Evolutionary conservation across 306 rosid genomes (phyloP).

Genomic region (Quercus variabilis): DNA sequence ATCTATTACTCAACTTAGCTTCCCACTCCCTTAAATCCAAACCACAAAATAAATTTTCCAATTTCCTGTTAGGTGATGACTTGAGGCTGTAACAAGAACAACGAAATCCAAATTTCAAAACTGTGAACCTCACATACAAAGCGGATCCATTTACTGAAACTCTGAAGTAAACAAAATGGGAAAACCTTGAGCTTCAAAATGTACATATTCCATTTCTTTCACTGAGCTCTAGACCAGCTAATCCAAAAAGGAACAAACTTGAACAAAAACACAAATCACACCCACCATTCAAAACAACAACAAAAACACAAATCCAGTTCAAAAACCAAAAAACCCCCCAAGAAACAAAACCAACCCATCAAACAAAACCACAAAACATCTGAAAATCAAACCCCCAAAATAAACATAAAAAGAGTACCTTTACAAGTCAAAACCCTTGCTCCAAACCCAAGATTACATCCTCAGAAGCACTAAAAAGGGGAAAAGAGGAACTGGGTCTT

Average conservation of each 20-base stretch:
- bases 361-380: background rate
- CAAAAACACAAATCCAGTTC: background rate
- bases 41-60: no score
- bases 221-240: background rate
- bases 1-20: background rate
- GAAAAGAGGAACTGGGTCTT: constrained; percentile 15
- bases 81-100: no score
- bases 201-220: background rate
- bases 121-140: background rate
- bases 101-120: no score
- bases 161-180: background rate
- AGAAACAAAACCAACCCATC: background rate
- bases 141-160: background rate
- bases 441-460: constrained; percentile 1
- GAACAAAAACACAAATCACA: background rate
- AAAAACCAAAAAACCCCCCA: background rate
- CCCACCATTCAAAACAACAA: background rate
- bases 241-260: background rate
- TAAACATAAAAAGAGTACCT: constrained; percentile 18
- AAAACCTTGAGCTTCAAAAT: background rate
- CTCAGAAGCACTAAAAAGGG: constrained; percentile 6
- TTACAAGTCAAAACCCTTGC: constrained; percentile 27
- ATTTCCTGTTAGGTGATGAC: no score
- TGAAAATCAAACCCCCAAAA: background rate
- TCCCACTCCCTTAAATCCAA: no score